These are phyloP conservation scores for Kodamaea restingae DNA, from an alignment of 805 yeast genomes.

Conservation along the genomic window DNA sequence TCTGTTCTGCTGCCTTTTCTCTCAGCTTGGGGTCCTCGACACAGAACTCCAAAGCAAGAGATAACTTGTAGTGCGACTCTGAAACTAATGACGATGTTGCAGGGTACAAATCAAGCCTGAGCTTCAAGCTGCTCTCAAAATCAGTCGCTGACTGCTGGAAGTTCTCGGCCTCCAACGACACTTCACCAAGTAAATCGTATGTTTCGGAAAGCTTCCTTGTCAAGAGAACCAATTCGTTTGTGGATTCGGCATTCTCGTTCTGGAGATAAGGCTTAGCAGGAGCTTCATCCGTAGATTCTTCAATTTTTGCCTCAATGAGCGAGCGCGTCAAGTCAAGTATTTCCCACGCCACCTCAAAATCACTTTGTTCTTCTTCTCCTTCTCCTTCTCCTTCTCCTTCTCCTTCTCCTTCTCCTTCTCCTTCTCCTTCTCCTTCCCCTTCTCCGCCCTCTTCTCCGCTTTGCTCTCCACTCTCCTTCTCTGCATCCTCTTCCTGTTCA, in stretches of 20 bases:
- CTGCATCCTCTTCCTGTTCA: slow-evolving; percentile 25
- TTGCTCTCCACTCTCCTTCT: slow-evolving; percentile 20
- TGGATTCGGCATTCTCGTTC: slow-evolving; percentile 27
- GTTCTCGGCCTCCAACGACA: slow-evolving; percentile 85
- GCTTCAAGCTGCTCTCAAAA: slow-evolving; percentile 52
- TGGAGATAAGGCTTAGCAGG: slow-evolving; percentile 26
- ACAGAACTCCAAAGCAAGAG: slow-evolving; percentile 72
- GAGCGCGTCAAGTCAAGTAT: slow-evolving; percentile 74
- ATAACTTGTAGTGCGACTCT: slow-evolving; percentile 76
- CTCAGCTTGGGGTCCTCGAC: slow-evolving; percentile 48
- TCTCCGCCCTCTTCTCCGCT: slow-evolving; percentile 20
- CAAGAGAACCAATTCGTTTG: slow-evolving; percentile 31
- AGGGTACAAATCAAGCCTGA: slow-evolving; percentile 51
- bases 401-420: slow-evolving; percentile 17
- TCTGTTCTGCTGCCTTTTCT: slow-evolving; percentile 50
- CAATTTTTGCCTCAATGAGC: slow-evolving; percentile 48
- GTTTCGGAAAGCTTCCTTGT: slow-evolving; percentile 64
- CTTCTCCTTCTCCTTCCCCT: slow-evolving; percentile 15
- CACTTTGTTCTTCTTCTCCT: slow-evolving; percentile 50
- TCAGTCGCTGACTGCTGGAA: slow-evolving; percentile 75
- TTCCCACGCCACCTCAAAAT: slow-evolving; percentile 88
- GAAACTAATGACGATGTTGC: slow-evolving; percentile 56
- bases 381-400: slow-evolving; percentile 21
- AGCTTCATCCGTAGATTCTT: slow-evolving; percentile 13
- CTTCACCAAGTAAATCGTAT: slow-evolving; percentile 81